Base-by-base conservation (phyloP, 177 flowering plant genomes). In the Tripterygium wilfordii region DNA sequence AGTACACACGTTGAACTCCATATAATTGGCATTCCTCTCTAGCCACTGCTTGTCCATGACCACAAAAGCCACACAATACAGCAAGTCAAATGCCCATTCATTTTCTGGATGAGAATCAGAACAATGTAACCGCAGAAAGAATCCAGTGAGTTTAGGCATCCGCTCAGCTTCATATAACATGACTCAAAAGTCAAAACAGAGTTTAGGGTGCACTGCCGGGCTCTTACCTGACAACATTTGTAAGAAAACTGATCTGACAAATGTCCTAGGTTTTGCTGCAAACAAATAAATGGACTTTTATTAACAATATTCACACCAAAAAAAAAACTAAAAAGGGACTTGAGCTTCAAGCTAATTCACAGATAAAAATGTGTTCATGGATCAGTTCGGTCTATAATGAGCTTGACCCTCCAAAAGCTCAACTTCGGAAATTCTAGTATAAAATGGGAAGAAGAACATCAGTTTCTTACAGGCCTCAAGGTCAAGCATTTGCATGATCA, bases 1-100 rank as follows among this genome's bases (percentile, higher is more conserved):
- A 15, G n/a, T 57, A 33, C 82, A 72, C 58, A 85, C 97, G 61
- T 85, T 89, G 68, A 89, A 89, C 52, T 85, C 86, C 97, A 89
- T 85, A 69, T 86, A 85, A 2, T 88, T 77, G 15, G 97, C 95
- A 61, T 82, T 77, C 60, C 70, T 85, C 24, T 82, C 92, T 27
- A 89, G 76, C 92, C 95, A 89, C 36, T 75, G 72, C 42, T 79
- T 79, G 78, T 89, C 97, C 92, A 89, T 81, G 4, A 85, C 75
- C 71, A 74, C 56, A 30, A 88, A 88, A 10, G 97, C 91, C 58
- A 88, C 82, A 49, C 89, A 88, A 26, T 88, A 89, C 24, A 89
- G 95, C 68, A 85, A 61, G 58, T 89, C 97, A 48, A 89, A 89
- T 0, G 97, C 81, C 97, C 90, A 82, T 50, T 83, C 86, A 33